Percentiles rank a stretch among this genome's conserved stretches.
phyloP scores from a whole-genome alignment of 2,329 filamentous ascomycete species.

The Dactylellina haptotyla region DNA sequence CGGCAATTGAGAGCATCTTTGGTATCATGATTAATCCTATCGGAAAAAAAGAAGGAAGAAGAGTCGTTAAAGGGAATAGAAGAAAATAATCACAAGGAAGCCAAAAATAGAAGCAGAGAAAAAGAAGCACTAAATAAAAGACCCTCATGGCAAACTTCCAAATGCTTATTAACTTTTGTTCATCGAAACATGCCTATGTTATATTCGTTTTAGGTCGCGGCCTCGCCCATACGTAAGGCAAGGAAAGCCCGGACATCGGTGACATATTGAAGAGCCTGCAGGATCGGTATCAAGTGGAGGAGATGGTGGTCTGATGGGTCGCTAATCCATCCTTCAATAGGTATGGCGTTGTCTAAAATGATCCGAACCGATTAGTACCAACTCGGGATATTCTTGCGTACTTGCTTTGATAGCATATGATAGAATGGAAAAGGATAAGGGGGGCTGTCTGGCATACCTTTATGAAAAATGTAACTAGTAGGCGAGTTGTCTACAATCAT shows the following conservation, averaged over 20 bases:
- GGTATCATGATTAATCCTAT: slow-evolving; percentile 54
- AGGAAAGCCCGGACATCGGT: slow-evolving; percentile 93
- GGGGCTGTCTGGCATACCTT: slow-evolving; percentile 70
- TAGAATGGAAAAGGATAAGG: too few species aligned
- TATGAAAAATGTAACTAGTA: slow-evolving; percentile 97
- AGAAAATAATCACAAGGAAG: slow-evolving; percentile 13
- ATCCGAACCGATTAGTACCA: not conserved
- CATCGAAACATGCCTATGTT: slow-evolving; percentile 11
- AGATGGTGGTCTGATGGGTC: slow-evolving; percentile 97
- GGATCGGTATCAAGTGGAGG: slow-evolving; percentile 86
- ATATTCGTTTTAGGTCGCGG: slow-evolving; percentile 50
- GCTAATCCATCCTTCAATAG: slow-evolving; percentile 99
- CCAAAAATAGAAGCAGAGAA: slow-evolving; percentile 1
- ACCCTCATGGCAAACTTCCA: slow-evolving; percentile 7
- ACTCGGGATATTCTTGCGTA: too few species aligned
- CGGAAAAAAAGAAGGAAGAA: slow-evolving; percentile 16
- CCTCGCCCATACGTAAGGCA: slow-evolving; percentile 85
- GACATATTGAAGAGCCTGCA: slow-evolving; percentile 95
- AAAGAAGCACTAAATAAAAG: slow-evolving; percentile 9
- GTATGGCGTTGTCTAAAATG: slow-evolving; percentile 89
- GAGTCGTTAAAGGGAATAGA: not conserved
- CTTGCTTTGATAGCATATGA: too few species aligned
- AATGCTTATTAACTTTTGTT: slow-evolving; percentile 39
- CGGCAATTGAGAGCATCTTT: slow-evolving; percentile 44
- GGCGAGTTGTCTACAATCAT: slow-evolving; percentile 99